Evolutionary conservation across 208 protist genomes (phyloP), one percentile per base, ranked within the genome.

Genomic region (Zelonia costaricensis): DNA sequence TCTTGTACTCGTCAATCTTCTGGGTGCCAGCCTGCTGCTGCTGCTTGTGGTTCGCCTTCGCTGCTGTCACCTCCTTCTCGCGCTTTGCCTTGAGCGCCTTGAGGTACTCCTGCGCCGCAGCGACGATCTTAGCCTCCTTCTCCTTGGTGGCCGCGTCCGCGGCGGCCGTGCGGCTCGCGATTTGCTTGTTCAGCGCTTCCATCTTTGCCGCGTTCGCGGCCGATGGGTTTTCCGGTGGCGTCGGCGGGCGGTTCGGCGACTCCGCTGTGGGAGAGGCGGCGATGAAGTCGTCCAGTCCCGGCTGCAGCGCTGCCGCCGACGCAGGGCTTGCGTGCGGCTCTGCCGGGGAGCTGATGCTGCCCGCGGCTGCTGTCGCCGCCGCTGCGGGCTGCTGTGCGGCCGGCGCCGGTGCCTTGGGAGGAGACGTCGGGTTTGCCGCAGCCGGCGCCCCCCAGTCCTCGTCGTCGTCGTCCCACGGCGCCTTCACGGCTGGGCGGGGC

Each of bases 71-170:
- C 48, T 80, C 65, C 52, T 82, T 57, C 60, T 91, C 81, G 10
- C 74, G 80, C 62, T 82, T 81, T 9, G 64, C 71, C 61, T 71
- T 78, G 49, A 84, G 58, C 49, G 79, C 52, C 69, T 85, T 78
- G 48, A 94, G 54, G 67, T 89, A 94, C 45, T 79, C 53, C 57
- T 90, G 51, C n/a, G 88, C 85, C 0, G 82, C 85, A 18, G 64
- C 73, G 5, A 59, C 33, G 18, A 82, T 78, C 56, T 86, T 66
- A 1, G 31, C 57, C 62, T 86, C 83, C 73, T 91, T 92, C 48
- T 86, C 62, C 49, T 75, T 80, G 16, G 80, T 87, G 20, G 74
- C 74, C 8, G 72, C 56, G 62, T 94, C 88, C 31, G 78, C 74
- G 25, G 59, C 60, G 28, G 76, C 71, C 30, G 83, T 92, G 57